Conservation (phyloP, 2,329 filamentous ascomycete species). For the Fusarium lyarnte region DNA sequence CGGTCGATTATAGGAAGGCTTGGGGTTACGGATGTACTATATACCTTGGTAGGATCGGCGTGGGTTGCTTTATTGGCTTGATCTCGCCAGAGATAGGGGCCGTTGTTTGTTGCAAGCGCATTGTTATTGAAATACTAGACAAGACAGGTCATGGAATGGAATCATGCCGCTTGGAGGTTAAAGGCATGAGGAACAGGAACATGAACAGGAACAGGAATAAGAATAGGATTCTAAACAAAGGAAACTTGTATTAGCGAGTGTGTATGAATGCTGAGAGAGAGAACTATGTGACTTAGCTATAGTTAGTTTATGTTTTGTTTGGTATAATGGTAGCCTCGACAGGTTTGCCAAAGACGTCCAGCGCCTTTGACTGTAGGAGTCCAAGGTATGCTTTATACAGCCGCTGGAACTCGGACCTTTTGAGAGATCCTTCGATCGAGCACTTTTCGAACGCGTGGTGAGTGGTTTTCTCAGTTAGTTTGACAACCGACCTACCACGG, state of each 20-base stretch:
- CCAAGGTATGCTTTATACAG: constrained; percentile 2
- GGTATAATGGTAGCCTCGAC: not conserved
- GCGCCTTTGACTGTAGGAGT: not conserved
- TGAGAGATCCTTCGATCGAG: constrained; percentile 29
- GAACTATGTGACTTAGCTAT: not conserved
- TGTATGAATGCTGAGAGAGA: not conserved
- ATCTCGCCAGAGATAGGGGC: constrained; percentile 9
- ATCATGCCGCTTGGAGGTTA: not conserved
- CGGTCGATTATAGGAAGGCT: not conserved
- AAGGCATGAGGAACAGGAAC: not conserved
- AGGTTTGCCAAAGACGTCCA: constrained; percentile 9
- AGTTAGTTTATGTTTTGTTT: not conserved
- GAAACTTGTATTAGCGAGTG: not conserved
- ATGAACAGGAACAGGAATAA: not conserved
- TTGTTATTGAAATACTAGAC: constrained; percentile 28
- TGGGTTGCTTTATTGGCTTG: constrained; percentile 22
- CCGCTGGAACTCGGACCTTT: not conserved
- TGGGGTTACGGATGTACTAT: constrained; percentile 31
- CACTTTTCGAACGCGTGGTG: constrained; percentile 16
- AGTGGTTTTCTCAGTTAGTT: constrained; percentile 29
- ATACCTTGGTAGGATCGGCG: constrained; percentile 32
- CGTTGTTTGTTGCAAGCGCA: constrained; percentile 31
- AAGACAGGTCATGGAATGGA: not conserved
- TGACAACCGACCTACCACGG: constrained; percentile 19
- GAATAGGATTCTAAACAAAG: constrained; percentile 7